Conservation (phyloP, 257 asterid species). For the Primulina huaijiensis region DNA sequence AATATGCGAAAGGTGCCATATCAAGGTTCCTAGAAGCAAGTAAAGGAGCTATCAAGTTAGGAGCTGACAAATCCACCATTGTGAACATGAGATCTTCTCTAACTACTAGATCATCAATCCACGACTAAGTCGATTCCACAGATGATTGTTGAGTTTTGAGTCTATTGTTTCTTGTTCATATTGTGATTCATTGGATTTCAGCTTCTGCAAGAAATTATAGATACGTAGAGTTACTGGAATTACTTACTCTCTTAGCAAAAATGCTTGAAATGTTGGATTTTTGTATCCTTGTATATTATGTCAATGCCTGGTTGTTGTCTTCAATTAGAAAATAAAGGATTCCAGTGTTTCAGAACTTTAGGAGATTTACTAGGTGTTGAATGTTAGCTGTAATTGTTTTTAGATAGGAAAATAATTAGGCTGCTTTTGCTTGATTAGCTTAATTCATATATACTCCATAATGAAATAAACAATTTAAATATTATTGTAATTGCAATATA, state of each 20-base stretch:
- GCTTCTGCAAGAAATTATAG: not conserved
- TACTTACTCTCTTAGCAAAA: not conserved
- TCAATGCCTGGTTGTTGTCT: too few species aligned
- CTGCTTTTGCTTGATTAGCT: not conserved
- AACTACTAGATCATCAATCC: slow-evolving; percentile 57
- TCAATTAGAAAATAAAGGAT: too few species aligned
- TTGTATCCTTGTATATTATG: too few species aligned
- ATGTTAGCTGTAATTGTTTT: too few species aligned
- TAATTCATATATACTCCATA: too few species aligned
- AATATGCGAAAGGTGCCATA: slow-evolving; percentile 55
- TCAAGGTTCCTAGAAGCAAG: slow-evolving; percentile 74
- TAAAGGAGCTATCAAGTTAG: slow-evolving; percentile 64
- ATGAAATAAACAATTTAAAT: too few species aligned
- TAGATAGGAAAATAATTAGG: too few species aligned
- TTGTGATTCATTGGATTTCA: not conserved
- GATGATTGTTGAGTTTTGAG: not conserved
- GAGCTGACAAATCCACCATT: slow-evolving; percentile 63
- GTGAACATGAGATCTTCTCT: slow-evolving; percentile 84
- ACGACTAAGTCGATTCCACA: slow-evolving; percentile 24
- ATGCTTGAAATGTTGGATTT: not conserved
- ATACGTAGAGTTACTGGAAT: not conserved
- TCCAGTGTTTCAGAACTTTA: too few species aligned
- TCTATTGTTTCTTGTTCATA: not conserved
- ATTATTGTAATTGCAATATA: too few species aligned
- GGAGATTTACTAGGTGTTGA: too few species aligned